phyloP scores from a whole-genome alignment of 2,329 filamentous ascomycete species.

The Onygenales sp. region DNA sequence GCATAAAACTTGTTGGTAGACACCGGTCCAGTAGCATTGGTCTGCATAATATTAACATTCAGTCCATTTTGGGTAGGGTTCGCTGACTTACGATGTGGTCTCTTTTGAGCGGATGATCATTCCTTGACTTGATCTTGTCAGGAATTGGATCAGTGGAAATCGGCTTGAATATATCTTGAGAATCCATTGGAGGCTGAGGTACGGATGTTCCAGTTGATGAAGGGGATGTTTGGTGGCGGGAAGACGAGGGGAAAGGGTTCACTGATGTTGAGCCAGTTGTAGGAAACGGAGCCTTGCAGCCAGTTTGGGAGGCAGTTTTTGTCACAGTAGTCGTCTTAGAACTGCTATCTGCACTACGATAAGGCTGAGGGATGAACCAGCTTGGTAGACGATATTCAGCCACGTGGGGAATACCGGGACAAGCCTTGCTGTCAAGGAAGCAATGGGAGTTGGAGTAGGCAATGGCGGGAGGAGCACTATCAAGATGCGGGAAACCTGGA shows the following conservation, averaged over 20 bases:
- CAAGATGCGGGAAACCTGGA: slow-evolving; percentile 4
- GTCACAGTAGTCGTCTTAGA: not conserved
- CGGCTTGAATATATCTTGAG: slow-evolving; percentile 34
- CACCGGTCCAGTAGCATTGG: slow-evolving; percentile 25
- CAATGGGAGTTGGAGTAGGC: not conserved
- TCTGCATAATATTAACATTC: slow-evolving; percentile 12
- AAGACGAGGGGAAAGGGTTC: not conserved
- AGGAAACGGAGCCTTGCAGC: not conserved
- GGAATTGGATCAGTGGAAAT: slow-evolving; percentile 30
- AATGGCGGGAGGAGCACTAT: not conserved
- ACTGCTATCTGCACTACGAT: not conserved
- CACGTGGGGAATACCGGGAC: slow-evolving; percentile 5
- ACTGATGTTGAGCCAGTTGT: not conserved
- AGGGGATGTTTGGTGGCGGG: not conserved
- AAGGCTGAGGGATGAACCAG: not conserved
- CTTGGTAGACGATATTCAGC: not conserved
- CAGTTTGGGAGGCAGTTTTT: not conserved
- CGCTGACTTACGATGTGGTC: slow-evolving; percentile 27
- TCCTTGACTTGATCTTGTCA: slow-evolving; percentile 25
- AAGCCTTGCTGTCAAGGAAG: slow-evolving; percentile 1
- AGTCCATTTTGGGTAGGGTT: not conserved
- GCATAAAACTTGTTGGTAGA: slow-evolving; percentile 56
- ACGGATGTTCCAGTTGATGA: not conserved
- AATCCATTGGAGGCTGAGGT: slow-evolving; percentile 17
- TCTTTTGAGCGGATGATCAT: slow-evolving; percentile 35